phyloP scores from a whole-genome alignment of 108 stramenopile species.

The Schizochytrium sp. region DNA sequence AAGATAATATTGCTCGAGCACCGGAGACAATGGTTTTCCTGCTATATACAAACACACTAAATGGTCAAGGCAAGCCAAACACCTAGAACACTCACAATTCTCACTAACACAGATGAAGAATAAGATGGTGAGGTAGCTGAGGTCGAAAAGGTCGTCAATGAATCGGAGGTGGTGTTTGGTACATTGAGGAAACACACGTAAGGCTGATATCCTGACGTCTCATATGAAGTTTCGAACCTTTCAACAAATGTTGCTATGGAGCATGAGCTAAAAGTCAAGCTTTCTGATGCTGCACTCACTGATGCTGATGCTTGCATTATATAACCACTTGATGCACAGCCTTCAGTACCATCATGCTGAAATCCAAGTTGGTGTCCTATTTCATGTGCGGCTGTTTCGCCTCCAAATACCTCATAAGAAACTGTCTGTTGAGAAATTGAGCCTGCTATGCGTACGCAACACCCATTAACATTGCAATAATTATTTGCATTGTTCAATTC shows the following conservation, averaged over 20 bases:
- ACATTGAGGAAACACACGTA: background rate
- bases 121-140: too few relatives aligned
- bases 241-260: background rate
- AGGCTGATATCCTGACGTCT: background rate
- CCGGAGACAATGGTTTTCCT: too few relatives aligned
- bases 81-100: too few relatives aligned
- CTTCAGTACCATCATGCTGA: background rate
- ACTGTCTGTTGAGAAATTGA: background rate
- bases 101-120: too few relatives aligned
- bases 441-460: background rate
- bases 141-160: too few relatives aligned
- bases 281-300: background rate
- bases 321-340: background rate
- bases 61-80: too few relatives aligned
- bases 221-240: background rate
- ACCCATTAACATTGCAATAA: background rate
- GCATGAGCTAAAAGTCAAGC: background rate
- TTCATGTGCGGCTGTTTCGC: background rate
- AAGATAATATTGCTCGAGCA: too few relatives aligned
- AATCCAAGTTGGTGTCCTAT: constrained; percentile 6
- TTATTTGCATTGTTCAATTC: background rate
- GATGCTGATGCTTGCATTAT: background rate
- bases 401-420: background rate
- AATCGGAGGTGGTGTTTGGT: background rate
- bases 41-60: too few relatives aligned